phyloP scores from a whole-genome alignment of 257 asterid genomes.

The Fraxinus pennsylvanica region DNA sequence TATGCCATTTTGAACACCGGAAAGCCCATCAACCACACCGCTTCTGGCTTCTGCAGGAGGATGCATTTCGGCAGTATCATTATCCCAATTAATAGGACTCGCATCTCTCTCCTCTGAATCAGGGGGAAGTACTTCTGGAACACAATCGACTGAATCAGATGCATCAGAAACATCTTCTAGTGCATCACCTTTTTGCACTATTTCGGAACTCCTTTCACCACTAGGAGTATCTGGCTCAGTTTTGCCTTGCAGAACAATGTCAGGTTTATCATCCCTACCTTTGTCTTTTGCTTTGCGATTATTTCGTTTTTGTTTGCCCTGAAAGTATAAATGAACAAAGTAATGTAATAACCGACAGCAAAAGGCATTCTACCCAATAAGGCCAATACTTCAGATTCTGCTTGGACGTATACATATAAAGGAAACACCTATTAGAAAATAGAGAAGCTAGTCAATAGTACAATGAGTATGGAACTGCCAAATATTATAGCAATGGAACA shows the following conservation, averaged over 20 bases:
- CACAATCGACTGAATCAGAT: constrained; percentile 49
- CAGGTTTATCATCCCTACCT: constrained; percentile 50
- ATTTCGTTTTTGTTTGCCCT: constrained; percentile 81
- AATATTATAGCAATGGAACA: not conserved
- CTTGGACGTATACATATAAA: not conserved
- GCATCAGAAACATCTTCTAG: constrained; percentile 46
- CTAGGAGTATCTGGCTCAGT: constrained; percentile 35
- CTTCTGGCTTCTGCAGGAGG: constrained; percentile 52
- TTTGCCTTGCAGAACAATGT: constrained; percentile 31
- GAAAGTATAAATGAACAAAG: constrained; percentile 21
- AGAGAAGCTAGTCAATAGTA: not conserved
- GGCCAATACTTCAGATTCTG: not conserved
- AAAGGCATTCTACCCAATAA: not conserved
- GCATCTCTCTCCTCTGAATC: constrained; percentile 42
- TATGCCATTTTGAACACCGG: constrained; percentile 46
- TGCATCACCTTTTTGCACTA: constrained; percentile 30
- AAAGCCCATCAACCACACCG: constrained; percentile 47
- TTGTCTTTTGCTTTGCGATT: constrained; percentile 65
- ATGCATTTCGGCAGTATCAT: constrained; percentile 57
- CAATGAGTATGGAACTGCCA: not conserved
- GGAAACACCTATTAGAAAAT: not conserved
- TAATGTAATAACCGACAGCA: not conserved
- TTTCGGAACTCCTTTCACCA: constrained; percentile 26
- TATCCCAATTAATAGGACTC: constrained; percentile 44
- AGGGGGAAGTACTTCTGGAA: constrained; percentile 34